Evolutionary conservation across 176 grass and related monocot genomes (phyloP), one percentile per base, ranked within the genome.

Genomic region (Ensete glaucum): DNA sequence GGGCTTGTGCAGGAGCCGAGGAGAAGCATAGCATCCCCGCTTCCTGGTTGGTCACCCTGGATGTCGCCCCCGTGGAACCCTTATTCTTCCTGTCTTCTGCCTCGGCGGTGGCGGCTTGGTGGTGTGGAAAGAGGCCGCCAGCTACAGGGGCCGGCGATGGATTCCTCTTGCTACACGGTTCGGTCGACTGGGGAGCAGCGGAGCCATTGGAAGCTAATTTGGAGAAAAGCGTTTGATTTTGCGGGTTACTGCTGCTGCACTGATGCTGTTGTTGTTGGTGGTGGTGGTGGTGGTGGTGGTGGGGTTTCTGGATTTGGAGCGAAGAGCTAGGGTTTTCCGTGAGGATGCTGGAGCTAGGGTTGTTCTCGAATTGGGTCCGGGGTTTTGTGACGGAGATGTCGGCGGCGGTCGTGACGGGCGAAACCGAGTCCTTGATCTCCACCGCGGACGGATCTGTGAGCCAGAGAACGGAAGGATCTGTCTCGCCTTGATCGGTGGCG

Each of bases 1-100:
- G 82, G 53, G 82, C 73, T 25, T 81, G 79, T 51, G 82, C 84
- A 9, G 79, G 85, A 16, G 88, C 85, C 0, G 83, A 82, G 80
- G 91, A 96, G 81, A 96, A 96, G 53, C 89, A 96, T 14, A 96
- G 92, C 92, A 96, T 89, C 54, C 91, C 91, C 71, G 90, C 91
- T 52, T 83, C 85, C 60, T 66, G 91, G 88, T 96, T 92, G 77
- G 86, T 96, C 10, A 81, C 80, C 72, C 86, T 87, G 50, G 92
- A 96, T 34, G 89, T 96, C 21, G 89, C 89, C 85, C 90, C 89
- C 80, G 75, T 92, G 9, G 86, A 96, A 9, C 83, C 69, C 81
- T 92, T 96, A 9, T 70, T 82, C 19, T 91, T 88, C 72, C 12
- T 62, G 56, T 79, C 84, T 62, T 91, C 84, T 5, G 64, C 34